Conservation (phyloP, 1,139 yeast genomes). For the Diutina catenulata region DNA sequence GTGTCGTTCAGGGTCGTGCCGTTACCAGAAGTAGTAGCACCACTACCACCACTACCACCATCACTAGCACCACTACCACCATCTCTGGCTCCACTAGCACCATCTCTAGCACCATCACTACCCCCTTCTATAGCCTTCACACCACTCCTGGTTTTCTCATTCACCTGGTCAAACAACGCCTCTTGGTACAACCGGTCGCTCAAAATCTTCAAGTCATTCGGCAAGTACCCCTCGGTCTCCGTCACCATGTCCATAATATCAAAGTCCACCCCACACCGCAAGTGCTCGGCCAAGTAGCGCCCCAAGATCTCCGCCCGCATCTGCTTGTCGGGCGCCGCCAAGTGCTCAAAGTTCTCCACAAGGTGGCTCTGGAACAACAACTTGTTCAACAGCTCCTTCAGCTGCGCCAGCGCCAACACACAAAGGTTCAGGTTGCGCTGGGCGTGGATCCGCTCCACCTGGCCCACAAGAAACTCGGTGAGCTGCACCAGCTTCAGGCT, state of each 20-base stretch:
- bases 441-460: constrained; percentile 26
- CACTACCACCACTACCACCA: too few species aligned
- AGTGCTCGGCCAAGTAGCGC: constrained; percentile 27
- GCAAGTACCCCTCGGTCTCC: constrained; percentile 84
- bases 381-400: constrained; percentile 57
- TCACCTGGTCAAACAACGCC: constrained; percentile 24
- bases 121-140: too few species aligned
- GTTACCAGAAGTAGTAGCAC: too few species aligned
- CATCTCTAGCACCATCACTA: too few species aligned
- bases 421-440: constrained; percentile 36
- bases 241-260: constrained; percentile 62
- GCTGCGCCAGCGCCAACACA: constrained; percentile 44
- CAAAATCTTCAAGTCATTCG: constrained; percentile 65
- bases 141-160: constrained; percentile 6
- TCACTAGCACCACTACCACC: too few species aligned
- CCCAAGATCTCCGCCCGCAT: constrained; percentile 43
- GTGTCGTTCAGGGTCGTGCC: too few species aligned
- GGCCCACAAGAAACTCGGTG: constrained; percentile 33
- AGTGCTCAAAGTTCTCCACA: constrained; percentile 48
- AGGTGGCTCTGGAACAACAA: constrained; percentile 56
- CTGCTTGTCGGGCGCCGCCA: constrained; percentile 62
- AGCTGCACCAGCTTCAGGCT: constrained; percentile 47
- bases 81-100: too few species aligned
- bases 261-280: constrained; percentile 22
- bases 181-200: constrained; percentile 70